phyloP scores from a whole-genome alignment of 2,329 filamentous ascomycete genomes.

The Colletotrichum higginsianum region DNA sequence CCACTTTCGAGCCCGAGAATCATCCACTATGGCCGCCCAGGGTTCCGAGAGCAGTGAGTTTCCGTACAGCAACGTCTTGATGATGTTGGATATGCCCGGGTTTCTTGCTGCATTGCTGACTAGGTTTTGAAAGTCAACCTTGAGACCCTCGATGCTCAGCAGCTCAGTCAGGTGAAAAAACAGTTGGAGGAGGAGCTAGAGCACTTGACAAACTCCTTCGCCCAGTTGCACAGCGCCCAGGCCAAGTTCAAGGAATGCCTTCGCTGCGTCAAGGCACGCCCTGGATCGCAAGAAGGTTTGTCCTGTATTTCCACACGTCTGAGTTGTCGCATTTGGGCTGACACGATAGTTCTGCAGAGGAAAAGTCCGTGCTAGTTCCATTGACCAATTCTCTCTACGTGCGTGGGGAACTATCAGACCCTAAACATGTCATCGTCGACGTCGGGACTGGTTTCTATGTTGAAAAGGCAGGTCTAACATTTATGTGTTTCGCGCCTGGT shows the following conservation, averaged over 20 bases:
- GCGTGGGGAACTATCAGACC: slow-evolving; percentile 81
- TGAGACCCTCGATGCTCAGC: slow-evolving; percentile 83
- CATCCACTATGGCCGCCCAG: slow-evolving; percentile 33
- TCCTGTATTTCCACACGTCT: not conserved
- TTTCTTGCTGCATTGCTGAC: slow-evolving; percentile 6
- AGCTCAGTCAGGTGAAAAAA: slow-evolving; percentile 93
- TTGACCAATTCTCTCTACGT: slow-evolving; percentile 97
- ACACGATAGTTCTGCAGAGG: slow-evolving; percentile 18
- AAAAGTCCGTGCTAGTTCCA: slow-evolving; percentile 83
- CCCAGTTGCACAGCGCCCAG: slow-evolving; percentile 91
- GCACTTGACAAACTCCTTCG: slow-evolving; percentile 91
- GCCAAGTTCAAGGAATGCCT: slow-evolving; percentile 94
- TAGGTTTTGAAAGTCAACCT: slow-evolving; percentile 67
- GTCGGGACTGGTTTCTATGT: slow-evolving; percentile 95
- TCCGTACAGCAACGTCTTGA: not conserved
- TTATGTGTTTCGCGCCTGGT: not conserved
- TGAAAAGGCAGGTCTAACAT: slow-evolving; percentile 78
- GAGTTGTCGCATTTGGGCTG: not conserved
- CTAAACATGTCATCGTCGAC: slow-evolving; percentile 87
- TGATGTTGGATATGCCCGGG: not conserved
- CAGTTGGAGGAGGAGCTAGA: slow-evolving; percentile 97
- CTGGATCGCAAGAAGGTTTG: slow-evolving; percentile 51
- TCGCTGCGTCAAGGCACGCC: slow-evolving; percentile 74
- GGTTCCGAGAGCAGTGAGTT: slow-evolving; percentile 38
- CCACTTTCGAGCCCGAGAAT: not conserved